Conservation (phyloP, 768 basidiomycete genomes). For the Tricholoma bakamatsutake region DNA sequence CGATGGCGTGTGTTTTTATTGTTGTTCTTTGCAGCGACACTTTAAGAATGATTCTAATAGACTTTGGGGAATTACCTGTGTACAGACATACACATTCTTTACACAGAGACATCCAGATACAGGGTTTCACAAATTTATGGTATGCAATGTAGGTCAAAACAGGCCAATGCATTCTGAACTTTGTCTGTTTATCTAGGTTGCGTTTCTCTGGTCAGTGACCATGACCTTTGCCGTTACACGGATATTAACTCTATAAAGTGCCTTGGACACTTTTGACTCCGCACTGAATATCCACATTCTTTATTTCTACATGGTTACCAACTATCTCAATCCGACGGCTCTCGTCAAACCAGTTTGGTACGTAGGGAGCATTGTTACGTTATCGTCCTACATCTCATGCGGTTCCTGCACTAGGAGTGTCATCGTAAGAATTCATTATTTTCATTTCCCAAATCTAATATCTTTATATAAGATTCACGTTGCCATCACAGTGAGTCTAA, state of each 20-base stretch:
- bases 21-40: background rate
- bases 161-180: background rate
- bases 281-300: conserved; percentile 47
- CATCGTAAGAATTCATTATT: conserved; percentile 30
- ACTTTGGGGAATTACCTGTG: conserved; percentile 54
- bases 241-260: conserved; percentile 23
- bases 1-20: conserved; percentile 39
- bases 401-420: conserved; percentile 35
- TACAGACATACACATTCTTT: conserved; percentile 50
- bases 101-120: conserved; percentile 29
- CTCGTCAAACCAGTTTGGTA: conserved; percentile 44
- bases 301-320: conserved; percentile 52
- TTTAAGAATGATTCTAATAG: conserved; percentile 21
- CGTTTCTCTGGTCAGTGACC: conserved; percentile 26
- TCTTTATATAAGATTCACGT: conserved; percentile 42
- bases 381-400: background rate
- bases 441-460: background rate
- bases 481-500: conserved; percentile 39
- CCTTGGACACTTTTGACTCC: conserved; percentile 52
- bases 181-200: conserved; percentile 22
- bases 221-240: background rate
- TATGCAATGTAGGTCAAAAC: conserved; percentile 9
- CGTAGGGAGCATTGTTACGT: conserved; percentile 10
- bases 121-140: conserved; percentile 29
- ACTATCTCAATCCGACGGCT: conserved; percentile 44